Conservation (phyloP, 176 grass and related monocot genomes). For the Musa schizocarpa region DNA sequence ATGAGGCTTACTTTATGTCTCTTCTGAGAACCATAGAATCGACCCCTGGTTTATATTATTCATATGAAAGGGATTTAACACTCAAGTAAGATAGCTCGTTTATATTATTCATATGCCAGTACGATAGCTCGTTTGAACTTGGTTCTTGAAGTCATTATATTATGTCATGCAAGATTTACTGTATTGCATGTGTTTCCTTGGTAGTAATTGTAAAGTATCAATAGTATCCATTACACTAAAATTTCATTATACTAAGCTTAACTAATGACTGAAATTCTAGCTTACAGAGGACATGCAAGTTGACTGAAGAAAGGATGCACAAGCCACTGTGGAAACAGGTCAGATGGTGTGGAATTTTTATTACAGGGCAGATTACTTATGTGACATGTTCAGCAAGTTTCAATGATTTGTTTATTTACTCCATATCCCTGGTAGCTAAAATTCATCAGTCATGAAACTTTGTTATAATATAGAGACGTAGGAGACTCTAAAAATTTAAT, state of each 20-base stretch:
- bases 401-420: too few species aligned
- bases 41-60: slow-evolving; percentile 81
- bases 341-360: slow-evolving; percentile 11
- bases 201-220: not conserved
- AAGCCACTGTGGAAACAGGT: slow-evolving; percentile 99
- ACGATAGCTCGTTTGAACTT: not conserved
- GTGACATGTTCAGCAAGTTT: too few species aligned
- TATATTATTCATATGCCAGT: not conserved
- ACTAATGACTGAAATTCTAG: slow-evolving; percentile 24
- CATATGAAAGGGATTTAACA: slow-evolving; percentile 84
- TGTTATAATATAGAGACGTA: not conserved
- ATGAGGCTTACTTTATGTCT: slow-evolving; percentile 93
- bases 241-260: not conserved
- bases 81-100: slow-evolving; percentile 95
- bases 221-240: not conserved
- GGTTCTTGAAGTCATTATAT: not conserved
- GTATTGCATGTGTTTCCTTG: not conserved
- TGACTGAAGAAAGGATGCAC: slow-evolving; percentile 54
- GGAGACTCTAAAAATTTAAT: not conserved
- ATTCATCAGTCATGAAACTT: not conserved
- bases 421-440: not conserved
- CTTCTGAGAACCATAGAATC: slow-evolving; percentile 77
- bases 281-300: slow-evolving; percentile 82
- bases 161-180: not conserved
- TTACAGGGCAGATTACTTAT: not conserved